Percentiles rank a stretch among this genome's conserved stretches.
Conservation (phyloP, 2,329 filamentous ascomycete genomes). For the Colletotrichum chrysophilum region DNA sequence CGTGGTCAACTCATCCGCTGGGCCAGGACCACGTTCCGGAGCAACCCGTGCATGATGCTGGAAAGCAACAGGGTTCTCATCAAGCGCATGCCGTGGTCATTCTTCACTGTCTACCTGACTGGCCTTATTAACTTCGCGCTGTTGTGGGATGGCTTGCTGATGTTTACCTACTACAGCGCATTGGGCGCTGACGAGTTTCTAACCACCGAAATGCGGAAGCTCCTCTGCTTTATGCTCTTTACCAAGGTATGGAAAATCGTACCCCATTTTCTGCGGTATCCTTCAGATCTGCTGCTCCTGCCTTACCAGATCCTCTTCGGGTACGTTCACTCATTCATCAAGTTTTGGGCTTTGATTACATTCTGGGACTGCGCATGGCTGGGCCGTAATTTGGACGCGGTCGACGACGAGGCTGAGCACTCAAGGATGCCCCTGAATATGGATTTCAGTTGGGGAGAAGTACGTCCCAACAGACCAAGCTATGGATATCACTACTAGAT, state of each 20-base stretch:
- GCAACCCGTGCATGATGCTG: constrained; percentile 54
- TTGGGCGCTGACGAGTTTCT: background rate
- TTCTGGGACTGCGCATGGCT: constrained; percentile 51
- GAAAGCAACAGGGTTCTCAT: background rate
- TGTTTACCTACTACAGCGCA: constrained; percentile 29
- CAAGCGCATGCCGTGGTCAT: constrained; percentile 51
- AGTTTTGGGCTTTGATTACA: constrained; percentile 60
- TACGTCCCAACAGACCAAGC: background rate
- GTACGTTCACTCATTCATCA: constrained; percentile 63
- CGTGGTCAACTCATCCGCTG: constrained; percentile 59
- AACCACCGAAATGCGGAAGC: background rate
- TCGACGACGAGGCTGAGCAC: constrained; percentile 18
- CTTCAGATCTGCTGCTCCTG: constrained; percentile 55
- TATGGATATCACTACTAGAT: background rate
- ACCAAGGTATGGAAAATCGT: constrained; percentile 64
- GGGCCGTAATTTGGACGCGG: constrained; percentile 37
- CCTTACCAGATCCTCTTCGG: constrained; percentile 57
- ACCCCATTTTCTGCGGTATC: constrained; percentile 56
- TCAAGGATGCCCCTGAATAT: background rate
- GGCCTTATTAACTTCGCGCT: constrained; percentile 61
- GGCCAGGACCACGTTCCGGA: constrained; percentile 63
- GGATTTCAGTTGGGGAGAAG: background rate
- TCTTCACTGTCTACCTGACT: constrained; percentile 61
- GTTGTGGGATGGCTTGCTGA: constrained; percentile 52
- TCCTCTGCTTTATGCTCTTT: constrained; percentile 52